Evolutionary conservation across 805 yeast species (phyloP).

Genomic region (Kuraishia ogatae): DNA sequence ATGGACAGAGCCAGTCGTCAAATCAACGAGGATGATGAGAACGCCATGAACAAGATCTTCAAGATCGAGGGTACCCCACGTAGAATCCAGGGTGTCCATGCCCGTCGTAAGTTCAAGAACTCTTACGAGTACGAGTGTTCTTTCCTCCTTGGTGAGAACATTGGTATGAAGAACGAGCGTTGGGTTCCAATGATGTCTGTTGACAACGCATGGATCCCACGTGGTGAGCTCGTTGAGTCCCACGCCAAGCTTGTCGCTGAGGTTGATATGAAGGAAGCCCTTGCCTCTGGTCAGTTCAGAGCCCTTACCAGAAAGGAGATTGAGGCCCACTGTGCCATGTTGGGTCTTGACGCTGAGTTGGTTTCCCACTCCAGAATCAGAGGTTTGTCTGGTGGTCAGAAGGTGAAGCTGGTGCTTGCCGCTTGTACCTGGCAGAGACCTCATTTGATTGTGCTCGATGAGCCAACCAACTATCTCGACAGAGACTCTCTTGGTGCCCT

Average conservation of each 20-base stretch:
- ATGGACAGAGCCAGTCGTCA: conserved; percentile 99
- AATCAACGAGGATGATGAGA: conserved; percentile 94
- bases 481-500: conserved; percentile 99
- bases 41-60: conserved; percentile 98
- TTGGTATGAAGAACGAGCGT: conserved; percentile 98
- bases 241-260: conserved; percentile 99
- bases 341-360: conserved; percentile 98
- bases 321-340: conserved; percentile 96
- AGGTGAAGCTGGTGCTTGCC: conserved; percentile 98
- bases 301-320: conserved; percentile 99
- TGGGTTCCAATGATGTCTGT: conserved; percentile 99
- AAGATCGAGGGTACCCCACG: conserved; percentile 98
- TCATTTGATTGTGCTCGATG: conserved; percentile 97
- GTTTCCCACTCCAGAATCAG: conserved; percentile 99
- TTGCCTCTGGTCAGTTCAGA: conserved; percentile 99
- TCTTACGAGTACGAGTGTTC: conserved; percentile 99
- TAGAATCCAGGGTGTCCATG: conserved; percentile 88
- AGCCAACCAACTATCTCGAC: conserved; percentile 99
- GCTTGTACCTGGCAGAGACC: conserved; percentile 99
- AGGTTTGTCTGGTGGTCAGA: conserved; percentile 99
- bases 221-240: conserved; percentile 95
- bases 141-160: conserved; percentile 95
- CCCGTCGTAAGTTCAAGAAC: conserved; percentile 99
- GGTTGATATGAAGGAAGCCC: conserved; percentile 99
- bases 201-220: conserved; percentile 99